Base-by-base conservation (phyloP, 306 rosid species). In the Lathyrus oleraceus region DNA sequence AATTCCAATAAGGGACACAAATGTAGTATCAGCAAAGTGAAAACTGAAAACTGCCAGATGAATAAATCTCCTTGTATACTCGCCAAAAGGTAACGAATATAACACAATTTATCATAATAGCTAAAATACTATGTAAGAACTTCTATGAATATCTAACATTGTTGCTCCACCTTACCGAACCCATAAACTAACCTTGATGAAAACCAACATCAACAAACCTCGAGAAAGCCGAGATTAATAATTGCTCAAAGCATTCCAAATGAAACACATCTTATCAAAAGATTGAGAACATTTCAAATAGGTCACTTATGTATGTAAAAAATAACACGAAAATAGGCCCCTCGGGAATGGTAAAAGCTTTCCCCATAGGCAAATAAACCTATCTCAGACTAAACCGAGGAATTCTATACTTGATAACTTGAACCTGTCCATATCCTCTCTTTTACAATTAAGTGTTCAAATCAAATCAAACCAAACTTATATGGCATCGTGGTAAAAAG, bases 381-480 rank as follows among this genome's bases (percentile, higher is more conserved):
- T 8, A 10, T 3, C 10, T 20, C 63, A 25, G 16, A 21, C 71
- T 39, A 14, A 60, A 71, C 65, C 15, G 25, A 57, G 30, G 58
- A 16, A 23, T 35, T 61, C 10, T 38, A 48, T 10, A 0, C 61
- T 74, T 36, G 58, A 70, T 32, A 70, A 27, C 45, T 21, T 65
- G 57, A 65, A 32, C 61, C 61, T 47, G 71, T 48, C 51, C 15
- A 44, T 38, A 61, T 76, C 59, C 65, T 17, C 53, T 32, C 32
- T 39, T 61, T 42, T 48, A 27, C 39, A 54, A 17, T 38, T 49
- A 17, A 44, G 51, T 67, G 69, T 27, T 76, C 38, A 20, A 58
- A 36, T 67, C 38, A 20, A 58, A 36, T 67, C 27, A 54, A 61
- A 15, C 35, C 65, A 39, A 17, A 54, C 53, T 48, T 15, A 52